Evolutionary conservation across 1,284 basidiomycete species (phyloP).

Genomic region (Sporisorium exsertum): DNA sequence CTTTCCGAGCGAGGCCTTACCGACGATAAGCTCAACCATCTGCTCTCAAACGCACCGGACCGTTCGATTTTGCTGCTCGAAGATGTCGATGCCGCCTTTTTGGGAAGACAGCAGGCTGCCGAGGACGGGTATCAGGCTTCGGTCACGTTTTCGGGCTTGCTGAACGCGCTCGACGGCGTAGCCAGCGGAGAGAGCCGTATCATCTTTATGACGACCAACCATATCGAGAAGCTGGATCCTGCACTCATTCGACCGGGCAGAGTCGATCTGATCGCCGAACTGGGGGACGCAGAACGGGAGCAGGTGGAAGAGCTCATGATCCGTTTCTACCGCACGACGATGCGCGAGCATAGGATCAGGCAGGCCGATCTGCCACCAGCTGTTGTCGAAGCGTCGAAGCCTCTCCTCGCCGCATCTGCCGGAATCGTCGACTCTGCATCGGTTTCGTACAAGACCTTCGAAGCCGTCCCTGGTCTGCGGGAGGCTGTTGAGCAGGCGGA

Average conservation of each 20-base stretch:
- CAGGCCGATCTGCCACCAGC: conserved; percentile 13
- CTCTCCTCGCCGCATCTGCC: conserved; percentile 18
- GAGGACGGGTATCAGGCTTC: conserved; percentile 71
- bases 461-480: conserved; percentile 26
- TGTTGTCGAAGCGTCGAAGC: conserved; percentile 26
- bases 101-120: conserved; percentile 47
- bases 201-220: conserved; percentile 99
- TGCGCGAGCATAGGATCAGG: conserved; percentile 38
- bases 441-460: conserved; percentile 31
- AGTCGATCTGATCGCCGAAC: conserved; percentile 85
- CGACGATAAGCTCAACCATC: conserved; percentile 95
- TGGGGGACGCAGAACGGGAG: conserved; percentile 86
- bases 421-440: conserved; percentile 9
- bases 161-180: conserved; percentile 97
- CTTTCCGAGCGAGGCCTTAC: conserved; percentile 94
- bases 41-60: conserved; percentile 92
- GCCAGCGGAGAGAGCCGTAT: conserved; percentile 92
- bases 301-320: conserved; percentile 85
- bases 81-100: conserved; percentile 98
- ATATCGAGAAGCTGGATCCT: conserved; percentile 77
- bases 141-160: conserved; percentile 95
- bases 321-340: conserved; percentile 78
- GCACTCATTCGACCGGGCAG: conserved; percentile 94
- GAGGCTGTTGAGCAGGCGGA: conserved; percentile 31
- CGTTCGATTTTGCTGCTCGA: conserved; percentile 92